Evolutionary conservation across 805 yeast species (phyloP).

Genomic region (Candida insectalens): DNA sequence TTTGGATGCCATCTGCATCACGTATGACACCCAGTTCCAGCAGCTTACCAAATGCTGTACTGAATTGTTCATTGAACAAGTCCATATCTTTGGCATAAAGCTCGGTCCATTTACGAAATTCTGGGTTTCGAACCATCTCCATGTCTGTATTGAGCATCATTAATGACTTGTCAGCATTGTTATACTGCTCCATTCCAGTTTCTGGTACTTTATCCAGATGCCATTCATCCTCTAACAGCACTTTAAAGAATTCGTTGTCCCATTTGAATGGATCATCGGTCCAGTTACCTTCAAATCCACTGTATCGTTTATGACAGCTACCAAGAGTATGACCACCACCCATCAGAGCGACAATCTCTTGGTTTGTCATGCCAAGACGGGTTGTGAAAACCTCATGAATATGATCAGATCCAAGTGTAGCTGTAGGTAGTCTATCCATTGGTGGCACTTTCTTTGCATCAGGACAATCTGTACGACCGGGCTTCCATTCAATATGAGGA

Average conservation of each 20-base stretch:
- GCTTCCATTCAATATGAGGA: constrained; percentile 71
- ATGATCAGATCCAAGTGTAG: constrained; percentile 53
- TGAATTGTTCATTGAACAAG: constrained; percentile 53
- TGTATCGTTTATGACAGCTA: constrained; percentile 51
- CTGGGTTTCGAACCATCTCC: constrained; percentile 49
- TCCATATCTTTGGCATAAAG: constrained; percentile 59
- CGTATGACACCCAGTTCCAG: constrained; percentile 34
- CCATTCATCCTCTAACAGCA: constrained; percentile 42
- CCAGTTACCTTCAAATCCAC: constrained; percentile 44
- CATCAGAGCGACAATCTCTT: constrained; percentile 62
- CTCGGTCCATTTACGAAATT: constrained; percentile 51
- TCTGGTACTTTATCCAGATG: constrained; percentile 27
- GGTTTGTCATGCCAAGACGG: constrained; percentile 59
- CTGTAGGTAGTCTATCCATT: constrained; percentile 70
- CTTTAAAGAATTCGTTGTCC: constrained; percentile 32
- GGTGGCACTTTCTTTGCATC: constrained; percentile 44
- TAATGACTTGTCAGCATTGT: constrained; percentile 28
- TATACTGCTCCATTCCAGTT: constrained; percentile 32
- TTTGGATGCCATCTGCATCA: constrained; percentile 23
- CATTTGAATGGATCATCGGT: constrained; percentile 30
- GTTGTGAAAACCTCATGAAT: constrained; percentile 48
- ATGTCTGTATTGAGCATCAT: constrained; percentile 88
- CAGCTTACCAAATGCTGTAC: constrained; percentile 57
- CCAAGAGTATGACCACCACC: constrained; percentile 78
- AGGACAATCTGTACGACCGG: constrained; percentile 61